These are phyloP conservation scores for Chaetomiaceae sp. DNA, from an alignment of 2,329 filamentous ascomycete species.

Conservation along the genomic window DNA sequence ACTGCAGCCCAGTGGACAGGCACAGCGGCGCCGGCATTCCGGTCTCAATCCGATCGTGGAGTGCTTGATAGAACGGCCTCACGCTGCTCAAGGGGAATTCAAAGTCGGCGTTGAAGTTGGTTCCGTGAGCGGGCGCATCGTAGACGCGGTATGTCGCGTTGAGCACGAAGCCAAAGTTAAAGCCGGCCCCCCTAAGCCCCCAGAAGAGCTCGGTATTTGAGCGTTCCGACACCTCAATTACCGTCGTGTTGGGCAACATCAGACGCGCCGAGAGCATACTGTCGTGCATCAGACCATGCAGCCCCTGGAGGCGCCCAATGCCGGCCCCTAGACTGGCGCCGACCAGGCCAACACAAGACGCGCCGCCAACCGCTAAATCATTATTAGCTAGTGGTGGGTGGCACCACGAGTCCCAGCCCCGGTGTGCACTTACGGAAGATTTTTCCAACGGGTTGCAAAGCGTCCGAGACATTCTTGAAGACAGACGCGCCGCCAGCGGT, in stretches of 20 bases:
- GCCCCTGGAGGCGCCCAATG: background rate
- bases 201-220: constrained; percentile 2
- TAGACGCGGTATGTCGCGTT: constrained; percentile 40
- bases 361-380: too few relatives aligned
- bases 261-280: background rate
- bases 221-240: constrained; percentile 25
- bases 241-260: background rate
- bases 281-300: background rate
- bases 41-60: too few relatives aligned
- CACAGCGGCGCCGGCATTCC: too few relatives aligned
- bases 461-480: too few relatives aligned
- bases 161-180: constrained; percentile 18
- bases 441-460: too few relatives aligned
- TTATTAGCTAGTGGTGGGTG: too few relatives aligned
- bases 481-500: too few relatives aligned
- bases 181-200: constrained; percentile 6
- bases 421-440: too few relatives aligned
- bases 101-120: constrained; percentile 4
- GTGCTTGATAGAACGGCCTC: too few relatives aligned
- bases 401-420: too few relatives aligned
- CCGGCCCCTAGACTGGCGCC: background rate
- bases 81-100: too few relatives aligned
- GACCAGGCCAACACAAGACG: background rate
- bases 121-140: constrained; percentile 24
- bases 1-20: too few relatives aligned